A percentile compares a stretch with the other conserved stretches of the same genome.
phyloP scores from a whole-genome alignment of 176 grass and related monocot species.

The Phoenix dactylifera region DNA sequence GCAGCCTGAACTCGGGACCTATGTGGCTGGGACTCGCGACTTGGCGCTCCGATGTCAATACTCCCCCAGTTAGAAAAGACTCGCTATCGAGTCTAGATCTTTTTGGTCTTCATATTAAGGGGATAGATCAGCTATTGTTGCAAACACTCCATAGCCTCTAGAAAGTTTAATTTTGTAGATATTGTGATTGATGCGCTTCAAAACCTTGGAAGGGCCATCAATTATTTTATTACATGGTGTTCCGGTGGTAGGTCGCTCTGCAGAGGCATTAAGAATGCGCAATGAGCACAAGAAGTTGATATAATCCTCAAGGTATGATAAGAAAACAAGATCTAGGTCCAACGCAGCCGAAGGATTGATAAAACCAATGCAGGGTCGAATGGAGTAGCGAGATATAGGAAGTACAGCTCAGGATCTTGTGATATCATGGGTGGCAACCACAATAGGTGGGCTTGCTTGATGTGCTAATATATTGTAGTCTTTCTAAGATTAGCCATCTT shows the following conservation, averaged over 20 bases:
- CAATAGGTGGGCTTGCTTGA: slow-evolving; percentile 34
- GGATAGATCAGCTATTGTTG: too few relatives aligned
- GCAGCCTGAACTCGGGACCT: too few relatives aligned
- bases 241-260: slow-evolving; percentile 22
- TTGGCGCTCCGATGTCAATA: too few relatives aligned
- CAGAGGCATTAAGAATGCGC: slow-evolving; percentile 8
- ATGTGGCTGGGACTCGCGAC: too few relatives aligned
- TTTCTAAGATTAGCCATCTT: too few relatives aligned
- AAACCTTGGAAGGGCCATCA: too few relatives aligned
- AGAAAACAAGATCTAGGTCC: slow-evolving; percentile 40
- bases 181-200: too few relatives aligned
- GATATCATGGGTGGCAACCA: slow-evolving; percentile 38
- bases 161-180: too few relatives aligned
- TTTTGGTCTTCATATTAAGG: too few relatives aligned
- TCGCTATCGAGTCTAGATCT: too few relatives aligned
- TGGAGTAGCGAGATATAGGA: slow-evolving; percentile 22
- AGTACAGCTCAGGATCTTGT: slow-evolving; percentile 19
- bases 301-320: slow-evolving; percentile 37
- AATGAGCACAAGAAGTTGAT: slow-evolving; percentile 43
- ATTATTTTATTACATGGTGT: slow-evolving; percentile 3
- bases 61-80: too few relatives aligned
- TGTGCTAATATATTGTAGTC: neutral
- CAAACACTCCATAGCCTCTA: too few relatives aligned
- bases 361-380: slow-evolving; percentile 38
- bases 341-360: slow-evolving; percentile 29